These are phyloP conservation scores for sweet orange (Citrus sinensis) DNA, from an alignment of 345 rosid genomes.

Conservation along the genomic window DVS_A1.0 CM039162.1:29344501-29345000, in stretches of 20 bases:
- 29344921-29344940: background rate
- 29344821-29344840: background rate
- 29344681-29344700: background rate
- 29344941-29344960: background rate
- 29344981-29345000: too few species aligned
- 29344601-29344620: constrained; percentile 6
- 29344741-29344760: too few species aligned
- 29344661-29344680: background rate
- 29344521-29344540: constrained; percentile 7
- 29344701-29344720: background rate
- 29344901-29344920: too few species aligned
- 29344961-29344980: too few species aligned
- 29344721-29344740: background rate
- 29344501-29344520: background rate
- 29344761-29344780: too few species aligned
- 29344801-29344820: background rate
- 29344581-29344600: background rate
- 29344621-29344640: constrained; percentile 4
- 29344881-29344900: background rate
- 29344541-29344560: background rate
- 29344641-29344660: constrained; percentile 12
- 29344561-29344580: background rate
- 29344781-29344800: too few species aligned
- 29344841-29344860: background rate
- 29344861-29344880: background rate